Conservation (phyloP, 23 red algal genomes). For the Gracilariopsis chorda region DNA sequence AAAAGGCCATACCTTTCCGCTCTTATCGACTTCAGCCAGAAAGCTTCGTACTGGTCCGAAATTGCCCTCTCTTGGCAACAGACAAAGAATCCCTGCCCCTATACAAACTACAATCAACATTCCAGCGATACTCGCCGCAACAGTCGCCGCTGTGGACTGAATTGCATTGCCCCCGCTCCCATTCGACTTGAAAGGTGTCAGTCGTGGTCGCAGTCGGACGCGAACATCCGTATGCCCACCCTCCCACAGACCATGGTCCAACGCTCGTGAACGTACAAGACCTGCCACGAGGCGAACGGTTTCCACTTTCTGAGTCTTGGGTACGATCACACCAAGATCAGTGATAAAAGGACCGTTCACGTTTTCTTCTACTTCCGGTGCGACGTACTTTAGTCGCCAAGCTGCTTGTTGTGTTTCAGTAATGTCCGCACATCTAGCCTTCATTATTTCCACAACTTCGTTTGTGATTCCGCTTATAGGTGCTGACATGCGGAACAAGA, state of each 20-base stretch:
- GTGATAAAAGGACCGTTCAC: conserved; percentile 10
- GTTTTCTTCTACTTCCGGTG: background rate
- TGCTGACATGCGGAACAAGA: conserved; percentile 1
- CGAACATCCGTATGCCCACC: background rate
- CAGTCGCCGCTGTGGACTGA: conserved; percentile 13
- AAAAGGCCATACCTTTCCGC: background rate
- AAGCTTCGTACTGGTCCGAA: conserved; percentile 19
- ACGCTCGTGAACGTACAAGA: background rate
- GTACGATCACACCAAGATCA: background rate
- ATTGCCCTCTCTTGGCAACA: conserved; percentile 16
- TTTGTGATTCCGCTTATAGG: conserved; percentile 13
- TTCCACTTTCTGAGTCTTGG: background rate
- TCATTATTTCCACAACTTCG: background rate
- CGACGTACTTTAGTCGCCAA: background rate
- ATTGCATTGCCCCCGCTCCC: conserved; percentile 9
- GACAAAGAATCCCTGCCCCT: background rate
- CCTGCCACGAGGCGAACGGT: conserved; percentile 6
- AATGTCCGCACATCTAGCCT: background rate
- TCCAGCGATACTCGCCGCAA: background rate
- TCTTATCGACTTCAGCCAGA: background rate
- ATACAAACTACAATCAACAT: background rate
- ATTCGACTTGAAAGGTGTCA: conserved; percentile 16
- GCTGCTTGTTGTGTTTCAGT: background rate
- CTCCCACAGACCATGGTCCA: conserved; percentile 30
- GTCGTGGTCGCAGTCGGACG: background rate